Evolutionary conservation across 1,284 basidiomycete species (phyloP).

Genomic region (Schizopora paradoxa): DNA sequence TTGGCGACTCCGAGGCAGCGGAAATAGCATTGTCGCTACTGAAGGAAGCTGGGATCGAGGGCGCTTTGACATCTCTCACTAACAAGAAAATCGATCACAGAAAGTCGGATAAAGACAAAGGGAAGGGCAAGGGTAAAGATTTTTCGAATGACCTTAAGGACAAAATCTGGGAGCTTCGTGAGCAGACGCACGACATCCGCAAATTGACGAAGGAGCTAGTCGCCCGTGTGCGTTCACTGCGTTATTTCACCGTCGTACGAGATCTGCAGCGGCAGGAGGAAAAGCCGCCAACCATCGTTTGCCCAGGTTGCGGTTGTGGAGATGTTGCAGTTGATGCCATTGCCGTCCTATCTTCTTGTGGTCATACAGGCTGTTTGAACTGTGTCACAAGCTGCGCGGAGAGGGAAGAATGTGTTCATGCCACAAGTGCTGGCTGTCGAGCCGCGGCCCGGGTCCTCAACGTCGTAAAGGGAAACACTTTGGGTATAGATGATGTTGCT

Average conservation of each 20-base stretch:
- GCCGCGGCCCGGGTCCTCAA: constrained; percentile 71
- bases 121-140: constrained; percentile 49
- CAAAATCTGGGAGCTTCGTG: constrained; percentile 76
- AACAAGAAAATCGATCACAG: constrained; percentile 25
- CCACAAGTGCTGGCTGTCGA: constrained; percentile 60
- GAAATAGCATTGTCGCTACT: constrained; percentile 54
- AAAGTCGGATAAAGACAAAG: constrained; percentile 32
- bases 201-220: constrained; percentile 82
- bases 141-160: constrained; percentile 56
- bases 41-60: constrained; percentile 53
- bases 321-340: constrained; percentile 62
- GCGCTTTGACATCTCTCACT: constrained; percentile 24
- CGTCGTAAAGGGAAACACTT: constrained; percentile 74
- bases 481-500: constrained; percentile 78
- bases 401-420: constrained; percentile 77
- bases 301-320: constrained; percentile 54
- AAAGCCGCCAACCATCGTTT: constrained; percentile 50
- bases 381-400: constrained; percentile 73
- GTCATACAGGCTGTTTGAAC: constrained; percentile 75
- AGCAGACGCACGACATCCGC: constrained; percentile 81
- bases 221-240: constrained; percentile 80
- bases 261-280: constrained; percentile 76
- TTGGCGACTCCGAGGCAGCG: constrained; percentile 74
- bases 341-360: constrained; percentile 85
- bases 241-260: constrained; percentile 87